These are phyloP conservation scores for Thelephora terrestris DNA, from an alignment of 1,284 basidiomycete genomes.

Conservation along the genomic window DNA sequence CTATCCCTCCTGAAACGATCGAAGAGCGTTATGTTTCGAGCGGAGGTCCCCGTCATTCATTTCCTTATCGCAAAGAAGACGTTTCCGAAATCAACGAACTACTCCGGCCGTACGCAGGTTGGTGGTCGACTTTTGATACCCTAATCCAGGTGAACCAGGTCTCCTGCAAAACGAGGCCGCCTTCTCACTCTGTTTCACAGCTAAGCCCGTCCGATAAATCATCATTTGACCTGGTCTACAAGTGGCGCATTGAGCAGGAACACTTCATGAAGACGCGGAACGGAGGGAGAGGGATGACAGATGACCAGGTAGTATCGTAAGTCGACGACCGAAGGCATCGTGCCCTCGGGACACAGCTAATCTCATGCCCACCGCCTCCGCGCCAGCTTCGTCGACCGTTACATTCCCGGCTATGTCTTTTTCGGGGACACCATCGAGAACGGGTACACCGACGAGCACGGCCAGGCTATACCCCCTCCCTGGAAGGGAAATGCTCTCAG, in stretches of 20 bases:
- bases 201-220: conserved; percentile 37
- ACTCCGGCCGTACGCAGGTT: conserved; percentile 44
- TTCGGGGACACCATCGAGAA: conserved; percentile 41
- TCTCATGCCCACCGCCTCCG: conserved; percentile 1
- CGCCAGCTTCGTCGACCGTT: conserved; percentile 63
- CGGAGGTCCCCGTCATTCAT: conserved; percentile 7
- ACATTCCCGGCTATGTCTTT: conserved; percentile 81
- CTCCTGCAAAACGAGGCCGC: background rate
- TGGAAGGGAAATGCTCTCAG: conserved; percentile 18
- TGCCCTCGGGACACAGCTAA: background rate
- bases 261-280: conserved; percentile 76
- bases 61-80: conserved; percentile 15
- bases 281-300: conserved; percentile 80
- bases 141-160: conserved; percentile 53
- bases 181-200: conserved; percentile 21
- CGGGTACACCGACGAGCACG: conserved; percentile 14
- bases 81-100: conserved; percentile 44
- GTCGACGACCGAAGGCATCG: conserved; percentile 15
- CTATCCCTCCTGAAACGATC: conserved; percentile 40
- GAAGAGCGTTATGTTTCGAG: conserved; percentile 28
- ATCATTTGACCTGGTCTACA: conserved; percentile 52
- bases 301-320: conserved; percentile 64
- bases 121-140: conserved; percentile 61
- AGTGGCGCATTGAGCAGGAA: conserved; percentile 83
- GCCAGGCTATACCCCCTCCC: conserved; percentile 13